Evolutionary conservation across 2,329 filamentous ascomycete species (phyloP).

Genomic region (Whalleya microplaca): DNA sequence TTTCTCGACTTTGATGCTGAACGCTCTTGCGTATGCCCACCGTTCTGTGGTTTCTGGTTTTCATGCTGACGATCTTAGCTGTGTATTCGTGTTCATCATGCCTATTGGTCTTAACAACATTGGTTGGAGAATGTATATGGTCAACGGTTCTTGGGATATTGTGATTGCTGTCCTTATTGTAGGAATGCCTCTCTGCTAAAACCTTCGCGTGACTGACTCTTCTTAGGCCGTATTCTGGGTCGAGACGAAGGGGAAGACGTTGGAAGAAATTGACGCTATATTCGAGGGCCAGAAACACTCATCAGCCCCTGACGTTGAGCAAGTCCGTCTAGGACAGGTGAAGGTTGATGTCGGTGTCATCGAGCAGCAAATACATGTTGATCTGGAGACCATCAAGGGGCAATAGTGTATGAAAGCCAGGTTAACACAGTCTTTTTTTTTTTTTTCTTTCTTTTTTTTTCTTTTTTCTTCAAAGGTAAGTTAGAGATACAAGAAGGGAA

Average conservation of each 20-base stretch:
- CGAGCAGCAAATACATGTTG: constrained; percentile 21
- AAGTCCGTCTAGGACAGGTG: constrained; percentile 28
- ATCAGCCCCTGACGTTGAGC: constrained; percentile 33
- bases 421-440: neutral
- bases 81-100: constrained; percentile 45
- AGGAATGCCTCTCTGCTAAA: constrained; percentile 14
- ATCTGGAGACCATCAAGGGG: constrained; percentile 1
- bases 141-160: constrained; percentile 50
- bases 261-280: constrained; percentile 44
- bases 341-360: constrained; percentile 27
- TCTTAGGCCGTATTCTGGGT: constrained; percentile 39
- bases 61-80: constrained; percentile 25
- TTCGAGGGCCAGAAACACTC: constrained; percentile 41
- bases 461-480: too few relatives aligned
- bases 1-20: constrained; percentile 38
- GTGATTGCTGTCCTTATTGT: constrained; percentile 44
- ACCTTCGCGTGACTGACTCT: neutral
- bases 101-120: constrained; percentile 47
- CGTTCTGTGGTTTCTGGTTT: neutral
- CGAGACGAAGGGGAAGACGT: constrained; percentile 43
- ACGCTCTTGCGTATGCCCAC: constrained; percentile 34
- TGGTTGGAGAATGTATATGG: constrained; percentile 52
- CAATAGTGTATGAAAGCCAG: neutral
- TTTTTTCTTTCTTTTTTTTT: too few relatives aligned
- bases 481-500: too few relatives aligned